Evolutionary conservation across 768 basidiomycete species (phyloP), one percentile per base, ranked within the genome.

Genomic region (Dentipellis fragilis): DNA sequence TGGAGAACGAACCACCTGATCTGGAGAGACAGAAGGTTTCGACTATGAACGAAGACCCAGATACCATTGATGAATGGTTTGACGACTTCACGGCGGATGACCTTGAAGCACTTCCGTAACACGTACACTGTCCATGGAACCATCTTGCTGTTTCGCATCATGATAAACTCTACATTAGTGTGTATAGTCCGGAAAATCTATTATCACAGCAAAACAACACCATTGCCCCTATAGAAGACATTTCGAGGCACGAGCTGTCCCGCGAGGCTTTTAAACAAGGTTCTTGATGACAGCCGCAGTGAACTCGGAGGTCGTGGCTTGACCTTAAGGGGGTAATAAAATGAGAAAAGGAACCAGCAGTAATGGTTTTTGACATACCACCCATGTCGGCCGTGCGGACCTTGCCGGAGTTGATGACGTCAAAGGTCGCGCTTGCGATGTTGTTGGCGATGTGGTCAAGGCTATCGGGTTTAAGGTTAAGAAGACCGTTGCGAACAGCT

Each of bases 301-400:
- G 75, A 99, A 93, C 65, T 97, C 95, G 29, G 89, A 91, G 56
- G 95, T 99, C 29, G 88, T 89, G 47, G 91, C 81, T 59, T 86
- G 83, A 55, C 93, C 91, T 90, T 57, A 10, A 21, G 12, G 50
- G 54, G n/a, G 17, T n/a, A 54, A 55, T 37, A 37, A 54, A 57
- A 51, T 60, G 54, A 65, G 36, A 37, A 49, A 34, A 47, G 54
- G 49, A 42, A 51, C 40, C 8, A 23, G 29, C 21, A 37, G 10
- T 34, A 56, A 17, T 48, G 12, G 53, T 17, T 8, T 7, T 47
- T 19, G 36, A 76, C 83, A 71, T 72, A 89, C 93, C 94, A 57
- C 89, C 89, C 87, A 98, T 90, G 65, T 99, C 95, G 57, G 90
- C 85, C 35, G 95, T 99, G 68, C 87, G 81, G 68, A 95, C 81